Base-by-base conservation (phyloP, 2,329 filamentous ascomycete species). In the Aspergillus chevalieri region DNA sequence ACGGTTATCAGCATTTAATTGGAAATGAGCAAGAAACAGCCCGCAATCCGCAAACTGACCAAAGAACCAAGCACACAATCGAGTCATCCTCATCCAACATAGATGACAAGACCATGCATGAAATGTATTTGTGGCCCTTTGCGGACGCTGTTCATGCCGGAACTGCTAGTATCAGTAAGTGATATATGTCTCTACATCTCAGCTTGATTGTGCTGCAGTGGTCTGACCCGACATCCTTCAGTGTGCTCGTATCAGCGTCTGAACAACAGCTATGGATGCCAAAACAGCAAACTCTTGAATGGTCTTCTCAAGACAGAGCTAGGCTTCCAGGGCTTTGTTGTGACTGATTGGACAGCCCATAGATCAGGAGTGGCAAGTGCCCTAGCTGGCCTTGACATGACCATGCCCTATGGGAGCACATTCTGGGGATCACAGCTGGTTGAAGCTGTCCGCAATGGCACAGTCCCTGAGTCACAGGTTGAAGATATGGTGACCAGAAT, bases 241-340 rank as follows among this genome's bases (percentile, higher is more conserved):
- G 70, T 78, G 75, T 78, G 76, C 60, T 65, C 53, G 1, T 75
- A 75, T 55, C 71, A 75, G 60, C 85, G 87, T 61, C 65, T 90
- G 68, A 94, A 94, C 73, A 89, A 89, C 68, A 88, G 83, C 6
- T 89, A 89, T 58, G 78, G 71, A 15, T 93, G 89, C 69, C 86
- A 92, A 61, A 93, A 93, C 73, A 86, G 84, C 26, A 84, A 86
- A 61, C 69, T 86, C 8, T 71, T 89, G 57, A 93, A 93, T 63
- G 82, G 83, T 42, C 70, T 93, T 2, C 75, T 93, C 58, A 93
- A 93, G 72, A 79, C 80, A 24, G 87, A 93, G 68, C 76, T 92
- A 1, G 87, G 86, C 39, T 92, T 92, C 71, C 86, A 89, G 57
- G 87, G 87, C 0, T 89, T 89, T 60, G 78, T 92, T 50, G 83